Percentiles rank a stretch among this genome's conserved stretches.
Conservation (phyloP, 2,329 filamentous ascomycete species). For the Ambrosiella cleistominuta region DNA sequence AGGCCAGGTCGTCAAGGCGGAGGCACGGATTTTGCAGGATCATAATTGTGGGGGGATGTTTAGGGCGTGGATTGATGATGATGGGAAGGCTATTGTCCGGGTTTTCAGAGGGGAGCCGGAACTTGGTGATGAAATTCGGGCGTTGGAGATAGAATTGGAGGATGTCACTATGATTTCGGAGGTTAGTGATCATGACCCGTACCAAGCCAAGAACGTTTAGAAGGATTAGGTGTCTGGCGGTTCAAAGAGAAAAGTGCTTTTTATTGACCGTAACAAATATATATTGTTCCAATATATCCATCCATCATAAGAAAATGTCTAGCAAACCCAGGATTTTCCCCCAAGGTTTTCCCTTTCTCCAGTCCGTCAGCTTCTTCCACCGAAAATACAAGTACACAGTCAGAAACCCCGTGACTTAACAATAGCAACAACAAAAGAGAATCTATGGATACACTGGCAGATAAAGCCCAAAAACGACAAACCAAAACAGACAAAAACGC, state of each 20-base stretch:
- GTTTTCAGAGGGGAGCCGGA: slow-evolving; percentile 20
- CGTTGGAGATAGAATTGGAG: background rate
- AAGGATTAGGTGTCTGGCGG: background rate
- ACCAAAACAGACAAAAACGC: background rate
- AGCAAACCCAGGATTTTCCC: background rate
- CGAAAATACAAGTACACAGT: slow-evolving; percentile 4
- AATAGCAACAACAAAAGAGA: slow-evolving; percentile 10
- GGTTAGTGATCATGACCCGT: slow-evolving; percentile 3
- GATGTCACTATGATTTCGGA: background rate
- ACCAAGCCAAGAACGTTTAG: slow-evolving; percentile 9
- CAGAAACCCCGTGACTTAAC: background rate
- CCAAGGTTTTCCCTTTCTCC: background rate
- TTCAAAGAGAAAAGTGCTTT: background rate
- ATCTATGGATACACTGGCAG: slow-evolving; percentile 9
- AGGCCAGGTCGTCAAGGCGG: slow-evolving; percentile 25
- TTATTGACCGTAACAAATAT: background rate
- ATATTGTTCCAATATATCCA: background rate
- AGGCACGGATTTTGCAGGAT: slow-evolving; percentile 47
- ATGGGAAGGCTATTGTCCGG: slow-evolving; percentile 38
- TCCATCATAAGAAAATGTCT: background rate
- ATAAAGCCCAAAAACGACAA: background rate
- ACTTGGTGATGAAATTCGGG: slow-evolving; percentile 2
- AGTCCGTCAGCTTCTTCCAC: too few species aligned
- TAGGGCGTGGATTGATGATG: slow-evolving; percentile 53
- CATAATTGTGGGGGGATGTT: slow-evolving; percentile 85